These are phyloP conservation scores for Prunus dulcis DNA, from an alignment of 306 rosid genomes.

Conservation along the genomic window DNA sequence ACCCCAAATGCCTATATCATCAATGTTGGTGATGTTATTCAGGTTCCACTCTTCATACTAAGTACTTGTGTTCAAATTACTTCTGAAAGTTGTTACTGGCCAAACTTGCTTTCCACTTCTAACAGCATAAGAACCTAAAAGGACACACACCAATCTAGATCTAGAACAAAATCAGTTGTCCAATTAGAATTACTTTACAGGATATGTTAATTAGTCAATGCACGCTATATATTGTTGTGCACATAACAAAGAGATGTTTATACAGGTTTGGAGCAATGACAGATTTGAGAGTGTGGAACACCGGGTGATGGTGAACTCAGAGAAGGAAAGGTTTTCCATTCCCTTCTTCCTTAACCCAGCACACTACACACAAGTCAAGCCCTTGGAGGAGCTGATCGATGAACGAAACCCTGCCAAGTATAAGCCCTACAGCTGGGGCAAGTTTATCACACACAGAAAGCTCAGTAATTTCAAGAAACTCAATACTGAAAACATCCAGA, in stretches of 20 bases:
- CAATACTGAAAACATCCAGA: constrained; percentile 57
- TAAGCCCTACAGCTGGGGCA: constrained; percentile 46
- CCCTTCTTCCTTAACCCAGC: constrained; percentile 66
- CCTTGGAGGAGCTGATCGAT: constrained; percentile 47
- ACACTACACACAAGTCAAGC: constrained; percentile 47
- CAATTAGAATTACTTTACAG: not conserved
- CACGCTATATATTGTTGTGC: too few relatives aligned
- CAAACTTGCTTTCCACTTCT: too few relatives aligned
- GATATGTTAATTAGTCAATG: too few relatives aligned
- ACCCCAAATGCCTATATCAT: constrained; percentile 35
- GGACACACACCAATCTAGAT: too few relatives aligned
- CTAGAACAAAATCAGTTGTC: not conserved
- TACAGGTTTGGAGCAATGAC: constrained; percentile 86
- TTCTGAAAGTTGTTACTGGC: too few relatives aligned
- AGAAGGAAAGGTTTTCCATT: constrained; percentile 62
- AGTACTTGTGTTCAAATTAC: not conserved
- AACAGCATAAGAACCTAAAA: too few relatives aligned
- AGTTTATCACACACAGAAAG: constrained; percentile 42
- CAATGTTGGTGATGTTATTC: constrained; percentile 34
- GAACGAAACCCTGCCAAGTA: constrained; percentile 52
- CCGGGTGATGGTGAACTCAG: constrained; percentile 62
- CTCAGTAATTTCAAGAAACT: constrained; percentile 58
- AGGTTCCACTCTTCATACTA: constrained; percentile 2
- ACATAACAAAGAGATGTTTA: not conserved
- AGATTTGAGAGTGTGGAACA: constrained; percentile 74